These are phyloP conservation scores for Xylaria palmicola DNA, from an alignment of 495 filamentous ascomycete genomes.

Conservation along the genomic window DNA sequence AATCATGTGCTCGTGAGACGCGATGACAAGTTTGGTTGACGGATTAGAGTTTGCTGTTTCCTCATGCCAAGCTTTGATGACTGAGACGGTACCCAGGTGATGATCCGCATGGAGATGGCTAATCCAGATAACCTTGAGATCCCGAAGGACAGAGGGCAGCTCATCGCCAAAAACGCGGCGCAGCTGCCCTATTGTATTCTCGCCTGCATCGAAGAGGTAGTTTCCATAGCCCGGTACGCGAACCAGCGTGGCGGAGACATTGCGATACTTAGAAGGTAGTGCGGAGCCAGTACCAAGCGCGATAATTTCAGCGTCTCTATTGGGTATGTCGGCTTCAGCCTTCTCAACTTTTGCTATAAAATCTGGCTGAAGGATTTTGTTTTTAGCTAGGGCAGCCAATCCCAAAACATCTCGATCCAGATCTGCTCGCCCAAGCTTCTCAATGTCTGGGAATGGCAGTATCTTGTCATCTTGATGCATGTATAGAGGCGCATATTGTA, in stretches of 20 bases:
- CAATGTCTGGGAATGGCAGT: constrained; percentile 53
- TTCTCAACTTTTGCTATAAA: constrained; percentile 41
- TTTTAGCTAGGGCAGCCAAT: constrained; percentile 49
- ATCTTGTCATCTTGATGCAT: constrained; percentile 50
- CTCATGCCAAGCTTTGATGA: constrained; percentile 79
- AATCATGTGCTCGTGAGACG: constrained; percentile 64
- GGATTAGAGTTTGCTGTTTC: constrained; percentile 32
- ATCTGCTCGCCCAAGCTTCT: constrained; percentile 30
- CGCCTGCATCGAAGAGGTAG: constrained; percentile 87
- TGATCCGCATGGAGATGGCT: constrained; percentile 96
- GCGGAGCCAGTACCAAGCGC: constrained; percentile 89
- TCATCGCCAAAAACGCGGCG: constrained; percentile 67
- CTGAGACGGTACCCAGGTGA: constrained; percentile 75
- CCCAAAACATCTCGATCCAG: constrained; percentile 42
- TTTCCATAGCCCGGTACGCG: constrained; percentile 79
- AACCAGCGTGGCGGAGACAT: constrained; percentile 85
- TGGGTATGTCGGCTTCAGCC: constrained; percentile 57
- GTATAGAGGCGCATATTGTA: constrained; percentile 67
- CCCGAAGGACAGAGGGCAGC: constrained; percentile 65
- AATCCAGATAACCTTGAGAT: constrained; percentile 87
- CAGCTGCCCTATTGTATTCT: constrained; percentile 91
- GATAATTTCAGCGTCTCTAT: constrained; percentile 75
- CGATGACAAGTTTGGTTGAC: constrained; percentile 37
- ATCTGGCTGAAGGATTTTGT: constrained; percentile 37
- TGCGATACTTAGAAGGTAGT: constrained; percentile 86